Percentiles rank a stretch among this genome's conserved stretches.
These are phyloP conservation scores for Paracorniculantispora psalliotae DNA, from an alignment of 2,329 filamentous ascomycete genomes.

Conservation along the genomic window DNA sequence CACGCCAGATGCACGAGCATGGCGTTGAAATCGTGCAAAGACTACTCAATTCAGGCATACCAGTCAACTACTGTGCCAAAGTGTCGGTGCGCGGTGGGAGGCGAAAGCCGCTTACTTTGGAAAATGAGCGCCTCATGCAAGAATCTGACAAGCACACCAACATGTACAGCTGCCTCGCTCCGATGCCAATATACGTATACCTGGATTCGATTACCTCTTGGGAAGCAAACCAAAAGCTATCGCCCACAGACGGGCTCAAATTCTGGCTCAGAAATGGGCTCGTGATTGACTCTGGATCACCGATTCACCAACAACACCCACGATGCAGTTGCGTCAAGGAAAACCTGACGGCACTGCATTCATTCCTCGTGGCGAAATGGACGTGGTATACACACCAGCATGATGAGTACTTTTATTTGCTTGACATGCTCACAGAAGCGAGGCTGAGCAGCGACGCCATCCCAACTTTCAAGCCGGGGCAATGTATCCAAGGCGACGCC, in stretches of 20 bases:
- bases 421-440: conserved; percentile 1
- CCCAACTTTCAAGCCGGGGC: neutral
- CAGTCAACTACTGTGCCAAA: neutral
- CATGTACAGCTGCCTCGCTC: conserved; percentile 1
- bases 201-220: neutral
- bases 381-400: neutral
- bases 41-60: neutral
- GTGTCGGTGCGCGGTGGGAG: conserved; percentile 3
- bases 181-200: neutral
- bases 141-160: conserved; percentile 4
- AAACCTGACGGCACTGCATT: neutral
- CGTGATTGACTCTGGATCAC: neutral
- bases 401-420: neutral
- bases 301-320: neutral
- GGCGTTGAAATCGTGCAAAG: neutral
- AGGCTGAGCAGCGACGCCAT: neutral
- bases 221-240: neutral
- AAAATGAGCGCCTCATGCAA: neutral
- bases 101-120: neutral
- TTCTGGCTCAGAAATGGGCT: neutral
- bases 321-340: neutral
- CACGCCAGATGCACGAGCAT: conserved; percentile 2
- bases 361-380: neutral
- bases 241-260: neutral
- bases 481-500: neutral